Conservation (phyloP, 2,329 filamentous ascomycete species). For the Talaromyces sp. region DNA sequence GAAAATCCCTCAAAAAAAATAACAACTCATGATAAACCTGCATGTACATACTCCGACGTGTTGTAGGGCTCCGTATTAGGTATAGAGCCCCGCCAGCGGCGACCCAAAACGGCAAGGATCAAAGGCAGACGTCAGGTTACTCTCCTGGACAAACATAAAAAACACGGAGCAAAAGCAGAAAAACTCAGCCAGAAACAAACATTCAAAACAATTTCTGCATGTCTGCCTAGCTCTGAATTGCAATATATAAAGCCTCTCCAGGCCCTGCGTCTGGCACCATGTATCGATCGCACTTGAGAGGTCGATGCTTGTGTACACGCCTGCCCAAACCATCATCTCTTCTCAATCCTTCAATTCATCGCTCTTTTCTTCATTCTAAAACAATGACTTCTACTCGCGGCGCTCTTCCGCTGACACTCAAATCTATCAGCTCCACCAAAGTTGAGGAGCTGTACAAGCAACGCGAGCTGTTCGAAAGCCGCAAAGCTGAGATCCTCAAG, state of each 20-base stretch:
- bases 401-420: slow-evolving; percentile 48
- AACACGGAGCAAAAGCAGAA: background rate
- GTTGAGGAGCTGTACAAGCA: slow-evolving; percentile 52
- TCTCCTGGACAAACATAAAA: background rate
- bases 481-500: slow-evolving; percentile 39
- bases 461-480: slow-evolving; percentile 43
- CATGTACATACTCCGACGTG: background rate
- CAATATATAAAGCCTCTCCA: background rate
- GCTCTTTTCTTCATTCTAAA: background rate
- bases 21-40: too few relatives aligned
- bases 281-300: background rate
- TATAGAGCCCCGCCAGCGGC: background rate
- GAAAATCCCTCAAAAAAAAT: too few relatives aligned
- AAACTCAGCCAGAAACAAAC: background rate
- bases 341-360: background rate
- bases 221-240: background rate
- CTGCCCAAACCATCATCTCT: background rate
- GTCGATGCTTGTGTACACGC: background rate
- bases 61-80: background rate
- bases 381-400: slow-evolving; percentile 23
- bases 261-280: background rate
- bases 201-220: background rate
- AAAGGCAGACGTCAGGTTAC: background rate
- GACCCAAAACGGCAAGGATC: background rate
- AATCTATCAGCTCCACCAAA: slow-evolving; percentile 52